phyloP scores from a whole-genome alignment of 129 eudicot genomes.

The Pittosporum tobira region DNA sequence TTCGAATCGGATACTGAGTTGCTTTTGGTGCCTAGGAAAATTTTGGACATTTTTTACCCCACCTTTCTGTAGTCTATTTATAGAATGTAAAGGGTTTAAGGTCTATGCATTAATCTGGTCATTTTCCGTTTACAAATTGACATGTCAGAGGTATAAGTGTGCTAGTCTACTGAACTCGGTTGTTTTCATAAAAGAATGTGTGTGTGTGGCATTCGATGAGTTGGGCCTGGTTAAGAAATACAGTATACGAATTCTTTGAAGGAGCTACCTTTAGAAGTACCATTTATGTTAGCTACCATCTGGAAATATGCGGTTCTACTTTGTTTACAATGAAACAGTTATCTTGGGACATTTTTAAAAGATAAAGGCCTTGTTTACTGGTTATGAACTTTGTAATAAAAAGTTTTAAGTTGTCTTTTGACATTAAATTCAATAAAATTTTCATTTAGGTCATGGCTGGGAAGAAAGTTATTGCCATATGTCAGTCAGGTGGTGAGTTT shows the following conservation, averaged over 20 bases:
- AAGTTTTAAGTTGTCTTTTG: neutral
- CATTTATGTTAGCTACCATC: neutral
- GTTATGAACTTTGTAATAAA: too few species aligned
- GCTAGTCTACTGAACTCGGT: neutral
- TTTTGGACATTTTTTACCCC: too few species aligned
- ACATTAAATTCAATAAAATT: neutral
- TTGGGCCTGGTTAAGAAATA: neutral
- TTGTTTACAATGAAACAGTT: neutral
- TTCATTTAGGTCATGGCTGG: slow-evolving; percentile 39
- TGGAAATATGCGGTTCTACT: neutral
- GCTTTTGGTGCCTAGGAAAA: neutral
- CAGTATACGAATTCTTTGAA: too few species aligned
- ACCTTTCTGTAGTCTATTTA: too few species aligned
- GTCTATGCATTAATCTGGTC: neutral
- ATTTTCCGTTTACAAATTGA: neutral
- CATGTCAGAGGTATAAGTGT: neutral
- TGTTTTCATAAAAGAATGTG: neutral
- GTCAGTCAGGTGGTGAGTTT: slow-evolving; percentile 89
- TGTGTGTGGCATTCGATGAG: neutral
- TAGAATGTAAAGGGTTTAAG: too few species aligned
- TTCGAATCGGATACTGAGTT: neutral
- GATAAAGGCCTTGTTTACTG: too few species aligned
- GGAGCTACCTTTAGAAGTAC: neutral
- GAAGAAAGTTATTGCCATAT: slow-evolving; percentile 73
- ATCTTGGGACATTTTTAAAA: neutral